phyloP scores from a whole-genome alignment of 441 rosid species.

The Adansonia rubrostipa region DNA sequence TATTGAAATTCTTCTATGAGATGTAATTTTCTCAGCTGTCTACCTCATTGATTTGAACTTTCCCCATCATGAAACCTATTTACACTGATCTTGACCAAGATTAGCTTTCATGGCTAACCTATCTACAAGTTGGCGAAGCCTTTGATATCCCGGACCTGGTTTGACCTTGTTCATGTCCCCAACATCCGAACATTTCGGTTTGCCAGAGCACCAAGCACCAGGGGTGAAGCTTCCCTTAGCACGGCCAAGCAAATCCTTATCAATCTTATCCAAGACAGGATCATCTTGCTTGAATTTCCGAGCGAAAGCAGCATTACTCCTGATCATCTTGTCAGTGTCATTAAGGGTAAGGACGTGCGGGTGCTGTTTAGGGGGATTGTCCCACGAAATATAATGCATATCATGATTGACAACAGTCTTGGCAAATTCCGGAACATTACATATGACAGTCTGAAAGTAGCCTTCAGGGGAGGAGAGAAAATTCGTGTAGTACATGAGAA shows the following conservation, averaged over 20 bases:
- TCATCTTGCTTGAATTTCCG: conserved; percentile 69
- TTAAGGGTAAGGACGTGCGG: conserved; percentile 76
- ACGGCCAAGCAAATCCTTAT: conserved; percentile 67
- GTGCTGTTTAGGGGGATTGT: conserved; percentile 86
- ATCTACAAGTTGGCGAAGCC: conserved; percentile 62
- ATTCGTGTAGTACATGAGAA: conserved; percentile 92
- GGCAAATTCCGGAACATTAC: conserved; percentile 81
- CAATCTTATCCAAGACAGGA: conserved; percentile 65
- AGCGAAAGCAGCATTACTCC: conserved; percentile 83
- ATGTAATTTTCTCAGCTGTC: conserved; percentile 19
- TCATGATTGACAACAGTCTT: conserved; percentile 80
- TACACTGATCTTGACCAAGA: conserved; percentile 68
- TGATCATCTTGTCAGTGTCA: conserved; percentile 60
- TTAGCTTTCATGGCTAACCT: conserved; percentile 52
- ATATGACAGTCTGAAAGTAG: conserved; percentile 92
- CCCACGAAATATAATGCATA: conserved; percentile 92
- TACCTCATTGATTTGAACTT: conserved; percentile 10
- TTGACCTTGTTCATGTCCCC: conserved; percentile 64
- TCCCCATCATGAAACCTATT: conserved; percentile 45
- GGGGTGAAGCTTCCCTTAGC: conserved; percentile 67
- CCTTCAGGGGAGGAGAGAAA: conserved; percentile 98
- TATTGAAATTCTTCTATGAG: conserved; percentile 14
- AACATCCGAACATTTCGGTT: conserved; percentile 63
- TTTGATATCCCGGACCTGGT: conserved; percentile 77
- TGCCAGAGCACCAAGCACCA: conserved; percentile 91